These are phyloP conservation scores for Domatiomyces globalis DNA, from an alignment of 2,329 filamentous ascomycete genomes.

Conservation along the genomic window DNA sequence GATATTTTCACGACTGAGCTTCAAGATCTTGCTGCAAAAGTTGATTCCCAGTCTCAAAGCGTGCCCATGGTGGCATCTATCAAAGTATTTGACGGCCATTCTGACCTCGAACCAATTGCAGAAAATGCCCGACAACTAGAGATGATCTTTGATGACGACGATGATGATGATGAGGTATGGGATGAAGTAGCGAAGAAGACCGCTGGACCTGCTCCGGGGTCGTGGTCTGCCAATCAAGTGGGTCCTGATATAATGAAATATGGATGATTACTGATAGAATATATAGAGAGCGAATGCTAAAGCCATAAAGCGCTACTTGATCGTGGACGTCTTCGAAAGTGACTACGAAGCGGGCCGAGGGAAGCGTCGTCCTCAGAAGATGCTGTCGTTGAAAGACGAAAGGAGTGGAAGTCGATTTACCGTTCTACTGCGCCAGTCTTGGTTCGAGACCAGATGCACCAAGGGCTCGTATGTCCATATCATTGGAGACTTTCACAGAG, in stretches of 20 bases:
- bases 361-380: conserved; percentile 52
- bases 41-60: conserved; percentile 11
- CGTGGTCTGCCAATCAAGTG: conserved; percentile 55
- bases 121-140: conserved; percentile 19
- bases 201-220: conserved; percentile 40
- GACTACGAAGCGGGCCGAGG: conserved; percentile 53
- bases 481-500: conserved; percentile 60
- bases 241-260: conserved; percentile 15
- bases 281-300: conserved; percentile 49
- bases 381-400: conserved; percentile 71
- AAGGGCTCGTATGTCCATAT: conserved; percentile 70
- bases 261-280: conserved; percentile 44
- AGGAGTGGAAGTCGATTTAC: conserved; percentile 50
- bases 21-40: conserved; percentile 16
- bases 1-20: conserved; percentile 21
- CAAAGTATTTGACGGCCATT: background rate
- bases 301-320: conserved; percentile 74
- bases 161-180: conserved; percentile 61
- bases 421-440: conserved; percentile 69
- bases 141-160: conserved; percentile 56
- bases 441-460: conserved; percentile 67
- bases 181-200: conserved; percentile 46
- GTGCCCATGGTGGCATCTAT: background rate
- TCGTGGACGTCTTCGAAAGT: conserved; percentile 58
- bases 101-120: background rate